Percentiles rank a stretch among this genome's conserved stretches.
phyloP scores from a whole-genome alignment of 768 basidiomycete genomes.

The Boletellus ananiceps region DNA sequence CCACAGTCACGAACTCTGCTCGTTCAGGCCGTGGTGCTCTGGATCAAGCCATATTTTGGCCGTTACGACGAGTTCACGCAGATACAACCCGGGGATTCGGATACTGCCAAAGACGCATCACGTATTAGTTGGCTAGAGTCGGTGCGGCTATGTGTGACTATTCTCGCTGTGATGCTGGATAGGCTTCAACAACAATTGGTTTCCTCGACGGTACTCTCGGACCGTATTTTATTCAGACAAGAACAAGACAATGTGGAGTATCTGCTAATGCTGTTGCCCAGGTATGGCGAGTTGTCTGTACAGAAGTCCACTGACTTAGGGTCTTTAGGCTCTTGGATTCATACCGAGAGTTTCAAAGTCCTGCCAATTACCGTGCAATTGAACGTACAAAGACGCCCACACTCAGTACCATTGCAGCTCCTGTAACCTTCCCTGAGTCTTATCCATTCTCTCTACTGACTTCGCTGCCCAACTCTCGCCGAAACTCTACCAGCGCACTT shows the following conservation, averaged over 20 bases:
- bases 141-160: slow-evolving; percentile 84
- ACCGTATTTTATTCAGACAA: slow-evolving; percentile 59
- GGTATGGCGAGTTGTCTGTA: slow-evolving; percentile 41
- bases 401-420: slow-evolving; percentile 53
- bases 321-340: slow-evolving; percentile 71
- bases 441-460: slow-evolving; percentile 87
- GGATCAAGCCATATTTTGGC: slow-evolving; percentile 95
- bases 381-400: slow-evolving; percentile 60
- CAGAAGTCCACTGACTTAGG: slow-evolving; percentile 1
- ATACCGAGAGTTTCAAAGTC: slow-evolving; percentile 76
- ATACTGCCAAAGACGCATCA: slow-evolving; percentile 63
- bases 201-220: slow-evolving; percentile 54
- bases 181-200: slow-evolving; percentile 80
- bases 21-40: slow-evolving; percentile 83
- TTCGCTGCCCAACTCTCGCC: slow-evolving; percentile 53
- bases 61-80: slow-evolving; percentile 79
- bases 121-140: slow-evolving; percentile 86
- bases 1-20: slow-evolving; percentile 71
- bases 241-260: slow-evolving; percentile 94
- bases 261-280: slow-evolving; percentile 76
- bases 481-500: slow-evolving; percentile 38
- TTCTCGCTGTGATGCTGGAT: slow-evolving; percentile 86
- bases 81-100: slow-evolving; percentile 60
- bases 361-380: slow-evolving; percentile 62
- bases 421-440: slow-evolving; percentile 88